Base-by-base conservation (phyloP, 2,329 filamentous ascomycete genomes). In the Cordyceps fumosorosea region DNA sequence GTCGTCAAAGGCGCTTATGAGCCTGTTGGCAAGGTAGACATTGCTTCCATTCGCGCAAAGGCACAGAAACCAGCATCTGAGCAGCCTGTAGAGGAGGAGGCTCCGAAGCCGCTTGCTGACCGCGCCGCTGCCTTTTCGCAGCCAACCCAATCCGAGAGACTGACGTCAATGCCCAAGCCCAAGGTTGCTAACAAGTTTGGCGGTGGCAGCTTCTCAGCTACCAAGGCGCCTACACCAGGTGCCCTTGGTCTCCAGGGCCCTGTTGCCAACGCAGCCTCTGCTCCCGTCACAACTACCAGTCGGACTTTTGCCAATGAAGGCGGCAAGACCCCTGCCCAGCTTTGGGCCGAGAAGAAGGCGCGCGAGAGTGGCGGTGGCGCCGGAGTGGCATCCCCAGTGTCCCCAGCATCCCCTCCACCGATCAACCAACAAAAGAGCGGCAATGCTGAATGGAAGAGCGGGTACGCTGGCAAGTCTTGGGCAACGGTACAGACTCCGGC, bases 341-440 rank as follows among this genome's bases (percentile, higher is more conserved):
- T 96, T 42, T 99, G 95, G 95, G 93, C 93, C 0, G 95, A 99
- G 80, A 96, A 93, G 80, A 98, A 98, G 80, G 93, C 90, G 44
- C 88, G 87, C 64, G 87, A 95, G 73, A 83, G 88, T 57, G 87
- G 84, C 52, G 78, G 78, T 47, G 67, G 68, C 63, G 66, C 67
- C 62, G 60, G 78, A 73, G 74, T 44, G 18, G 40, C 40, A 7
- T n/a, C 40, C 18, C 18, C 80, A 7, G 69, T 75, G 2, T 70
- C 82, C n/a, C 76, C 84, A 47, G 82, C 86, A 7, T 69, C 75
- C 3, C 70, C 82, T n/a, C 76, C 84, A 47, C 82, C 86, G 0
- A 77, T 91, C 37, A 73, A 80, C 56, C 80, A 82, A 56, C 91
- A 96, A 73, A 81, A 82, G 71, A 96, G 89, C 70, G 91, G 89